These are phyloP conservation scores for Gastrodia elata DNA, from an alignment of 106 monocot genomes.

Conservation along the genomic window DNA sequence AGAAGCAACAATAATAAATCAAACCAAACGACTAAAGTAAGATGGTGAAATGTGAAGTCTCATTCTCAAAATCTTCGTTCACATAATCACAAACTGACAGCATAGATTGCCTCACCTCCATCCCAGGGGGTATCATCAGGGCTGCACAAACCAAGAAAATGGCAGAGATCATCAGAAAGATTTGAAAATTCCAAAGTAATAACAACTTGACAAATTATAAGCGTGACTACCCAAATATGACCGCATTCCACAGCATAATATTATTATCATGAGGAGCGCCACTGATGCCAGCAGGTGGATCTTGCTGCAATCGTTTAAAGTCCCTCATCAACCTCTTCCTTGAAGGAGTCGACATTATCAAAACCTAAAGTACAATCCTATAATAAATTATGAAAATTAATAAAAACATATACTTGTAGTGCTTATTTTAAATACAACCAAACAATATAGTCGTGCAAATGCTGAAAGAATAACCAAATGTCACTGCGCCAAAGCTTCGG, in stretches of 20 bases:
- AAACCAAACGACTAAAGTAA: background rate
- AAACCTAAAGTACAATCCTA: background rate
- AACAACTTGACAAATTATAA: background rate
- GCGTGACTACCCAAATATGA: conserved; percentile 30
- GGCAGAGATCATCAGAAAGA: background rate
- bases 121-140: conserved; percentile 56
- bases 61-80: background rate
- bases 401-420: background rate
- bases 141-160: conserved; percentile 15
- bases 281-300: conserved; percentile 41
- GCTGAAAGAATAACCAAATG: background rate
- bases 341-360: conserved; percentile 28
- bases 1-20: background rate
- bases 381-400: background rate
- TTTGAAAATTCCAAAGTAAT: background rate
- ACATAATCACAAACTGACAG: background rate
- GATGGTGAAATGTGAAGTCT: background rate
- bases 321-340: conserved; percentile 40
- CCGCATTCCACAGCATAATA: conserved; percentile 46
- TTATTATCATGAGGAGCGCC: conserved; percentile 44
- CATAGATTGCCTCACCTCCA: conserved; percentile 34
- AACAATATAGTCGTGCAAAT: background rate
- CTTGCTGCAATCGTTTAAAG: conserved; percentile 40
- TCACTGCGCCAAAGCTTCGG: background rate
- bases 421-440: too few relatives aligned